Evolutionary conservation across 371 early-diverging fungal species (phyloP), one percentile per base, ranked within the genome.

Genomic region (Enterospora canceri): DNA sequence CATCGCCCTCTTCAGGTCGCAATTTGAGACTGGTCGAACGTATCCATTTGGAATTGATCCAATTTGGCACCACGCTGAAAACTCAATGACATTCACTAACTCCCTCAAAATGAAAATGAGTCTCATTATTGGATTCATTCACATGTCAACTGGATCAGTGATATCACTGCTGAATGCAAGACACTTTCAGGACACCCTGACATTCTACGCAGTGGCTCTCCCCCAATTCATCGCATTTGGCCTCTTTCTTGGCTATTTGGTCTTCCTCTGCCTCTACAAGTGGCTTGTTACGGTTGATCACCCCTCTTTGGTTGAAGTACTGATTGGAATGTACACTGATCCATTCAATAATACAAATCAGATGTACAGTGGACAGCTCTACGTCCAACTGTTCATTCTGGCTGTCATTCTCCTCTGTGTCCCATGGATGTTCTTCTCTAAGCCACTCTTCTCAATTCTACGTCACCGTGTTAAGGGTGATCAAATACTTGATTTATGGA

Each of bases 51-150:
- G 86, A 49, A 82, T 86, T 30, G 85, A 85, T 70, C 83, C 87
- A 72, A 83, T 87, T 0, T 98, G 99, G 99, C 90, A 91, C 72
- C 87, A 86, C 19, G 90, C 91, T 46, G 92, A 91, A 81, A 86
- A 83, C 68, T 63, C 65, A 12, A 84, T 92, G 66, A 77, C 90
- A 32, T 97, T 98, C 79, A 85, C 88, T 67, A 98, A 98, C 83
- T 92, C 93, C 34, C 91, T 96, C 85, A 98, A 97, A 84, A 97
- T 97, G 97, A 98, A 98, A 79, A 88, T 90, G 86, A 88, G 93
- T 31, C 86, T 98, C 70, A 84, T 97, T 58, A 74, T 98, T 48
- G 99, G 99, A 72, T 92, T 94, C 40, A 82, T 90, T 65, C 98
- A 97, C 75, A 94, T 98, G 95, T 79, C 85, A 5, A 88, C 94